These are phyloP conservation scores for Lasiodiplodia sp. DNA, from an alignment of 2,329 filamentous ascomycete species.

Conservation along the genomic window DNA sequence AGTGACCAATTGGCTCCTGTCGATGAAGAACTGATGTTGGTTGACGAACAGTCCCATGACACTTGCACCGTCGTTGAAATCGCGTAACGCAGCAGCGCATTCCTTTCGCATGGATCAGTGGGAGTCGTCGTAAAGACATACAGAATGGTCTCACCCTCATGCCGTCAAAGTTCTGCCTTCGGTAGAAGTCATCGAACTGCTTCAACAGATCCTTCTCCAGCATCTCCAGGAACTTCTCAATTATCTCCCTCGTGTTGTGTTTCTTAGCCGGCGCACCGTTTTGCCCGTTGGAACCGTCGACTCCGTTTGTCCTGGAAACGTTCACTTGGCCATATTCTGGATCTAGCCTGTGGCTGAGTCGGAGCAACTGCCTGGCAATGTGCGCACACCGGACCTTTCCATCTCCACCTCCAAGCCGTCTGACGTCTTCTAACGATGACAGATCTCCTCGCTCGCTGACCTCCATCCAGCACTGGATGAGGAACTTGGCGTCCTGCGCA, in stretches of 20 bases:
- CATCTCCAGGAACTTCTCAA: conserved; percentile 96
- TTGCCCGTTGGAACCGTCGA: conserved; percentile 58
- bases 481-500: conserved; percentile 90
- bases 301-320: conserved; percentile 41
- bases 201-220: conserved; percentile 93
- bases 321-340: conserved; percentile 64
- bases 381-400: conserved; percentile 94
- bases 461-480: conserved; percentile 97
- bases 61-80: conserved; percentile 95
- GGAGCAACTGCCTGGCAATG: conserved; percentile 90
- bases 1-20: conserved; percentile 87
- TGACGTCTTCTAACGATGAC: conserved; percentile 85
- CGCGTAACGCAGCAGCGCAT: conserved; percentile 89
- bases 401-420: conserved; percentile 82
- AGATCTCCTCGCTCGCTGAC: conserved; percentile 89
- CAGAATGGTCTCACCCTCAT: conserved; percentile 68
- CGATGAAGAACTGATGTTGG: conserved; percentile 99
- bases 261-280: conserved; percentile 43
- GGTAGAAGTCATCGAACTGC: conserved; percentile 97
- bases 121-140: not conserved
- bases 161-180: conserved; percentile 92
- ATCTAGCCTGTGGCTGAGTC: conserved; percentile 91
- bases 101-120: conserved; percentile 55
- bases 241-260: conserved; percentile 79
- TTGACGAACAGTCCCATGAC: conserved; percentile 98